Conservation (phyloP, 1,139 yeast species). For the Magnusiomyces magnusii region DNA sequence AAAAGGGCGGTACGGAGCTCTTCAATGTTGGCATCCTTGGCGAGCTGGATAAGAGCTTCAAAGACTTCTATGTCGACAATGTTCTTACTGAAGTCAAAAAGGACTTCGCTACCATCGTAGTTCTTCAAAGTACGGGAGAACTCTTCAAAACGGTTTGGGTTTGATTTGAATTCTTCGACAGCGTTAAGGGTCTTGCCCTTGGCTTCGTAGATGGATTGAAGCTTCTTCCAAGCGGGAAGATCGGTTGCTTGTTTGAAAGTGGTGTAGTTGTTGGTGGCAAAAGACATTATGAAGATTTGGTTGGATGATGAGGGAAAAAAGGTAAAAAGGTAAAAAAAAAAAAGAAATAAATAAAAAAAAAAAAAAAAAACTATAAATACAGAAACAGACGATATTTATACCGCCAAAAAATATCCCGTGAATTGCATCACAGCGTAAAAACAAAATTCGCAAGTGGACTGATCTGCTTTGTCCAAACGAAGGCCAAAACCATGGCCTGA, state of each 20-base stretch:
- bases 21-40: conserved; percentile 86
- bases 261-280: conserved; percentile 25
- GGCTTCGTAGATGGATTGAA: conserved; percentile 60
- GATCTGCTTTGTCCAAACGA: too few species aligned
- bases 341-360: conserved; percentile 1
- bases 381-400: too few species aligned
- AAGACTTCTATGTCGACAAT: conserved; percentile 79
- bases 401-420: too few species aligned
- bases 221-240: conserved; percentile 75
- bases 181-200: conserved; percentile 65
- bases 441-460: too few species aligned
- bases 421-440: too few species aligned
- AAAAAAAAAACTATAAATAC: too few species aligned
- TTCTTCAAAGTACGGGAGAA: conserved; percentile 70
- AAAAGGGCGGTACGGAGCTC: conserved; percentile 84
- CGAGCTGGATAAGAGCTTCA: conserved; percentile 59
- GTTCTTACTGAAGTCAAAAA: conserved; percentile 94
- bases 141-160: conserved; percentile 66
- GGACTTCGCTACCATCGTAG: conserved; percentile 77
- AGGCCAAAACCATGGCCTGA: too few species aligned
- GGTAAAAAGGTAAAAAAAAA: not conserved
- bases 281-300: not conserved
- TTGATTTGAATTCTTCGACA: conserved; percentile 66
- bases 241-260: conserved; percentile 63
- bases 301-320: not conserved